Base-by-base conservation (phyloP, 2,329 filamentous ascomycete species). In the Aspergillus eucalypticola region DNA sequence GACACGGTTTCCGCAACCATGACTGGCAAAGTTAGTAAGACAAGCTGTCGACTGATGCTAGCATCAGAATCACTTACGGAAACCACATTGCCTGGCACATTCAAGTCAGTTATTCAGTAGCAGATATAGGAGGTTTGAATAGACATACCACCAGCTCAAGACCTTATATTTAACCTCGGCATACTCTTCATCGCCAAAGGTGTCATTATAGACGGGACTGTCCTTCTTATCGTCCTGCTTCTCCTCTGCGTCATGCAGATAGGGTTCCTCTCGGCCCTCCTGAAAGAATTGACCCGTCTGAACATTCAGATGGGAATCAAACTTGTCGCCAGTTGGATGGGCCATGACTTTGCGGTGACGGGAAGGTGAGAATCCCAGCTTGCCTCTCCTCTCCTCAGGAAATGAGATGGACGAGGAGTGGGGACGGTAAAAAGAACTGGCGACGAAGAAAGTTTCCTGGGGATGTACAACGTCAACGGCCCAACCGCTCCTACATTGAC, bases 1-100 rank as follows among this genome's bases (percentile, higher is more conserved):
- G 81, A 83, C 23, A 85, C 80, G 15, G 82, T 84, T 65, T 85
- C 83, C 4, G 83, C 83, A 32, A 85, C 78, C 80, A 85, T 84
- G 61, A 84, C 76, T 73, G 51, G 10, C 17, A 6, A 17, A 10
- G 48, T 64, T 41, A 61, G 60, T 52, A 52, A 35, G 10, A 5
- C 53, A 21, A 6, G 32, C 32, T 35, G 32, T 27, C 8, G n/a
- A 23, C 11, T 15, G 5, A 7, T 41, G 23, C 5, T n/a, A 10
- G 5, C 7, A 32, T 21, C n/a, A 5, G 25, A 10, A 49, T 32
- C 52, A 64, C 72, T 53, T 68, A 78, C 76, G 68, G 63, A 78
- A 69, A 53, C 74, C 73, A 42, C 71, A 73, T 64, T 79, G 74
- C 75, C 76, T 77, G 15, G 3, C 15, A 29, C 4, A 15, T n/a